Evolutionary conservation across 805 yeast genomes (phyloP), one percentile per base, ranked within the genome.

Genomic region (Candida gorgasii): DNA sequence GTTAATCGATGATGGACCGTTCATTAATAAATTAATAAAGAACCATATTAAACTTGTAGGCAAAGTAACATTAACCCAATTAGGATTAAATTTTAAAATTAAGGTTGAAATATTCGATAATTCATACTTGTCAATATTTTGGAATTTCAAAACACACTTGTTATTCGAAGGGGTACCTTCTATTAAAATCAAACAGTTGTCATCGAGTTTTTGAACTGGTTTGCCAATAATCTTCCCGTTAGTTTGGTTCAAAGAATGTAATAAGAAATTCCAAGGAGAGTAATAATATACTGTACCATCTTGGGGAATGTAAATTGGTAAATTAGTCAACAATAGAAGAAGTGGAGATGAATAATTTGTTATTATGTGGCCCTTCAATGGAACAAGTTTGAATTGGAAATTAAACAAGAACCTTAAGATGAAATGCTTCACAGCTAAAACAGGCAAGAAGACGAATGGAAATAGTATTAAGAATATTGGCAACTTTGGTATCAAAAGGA

Each of bases 121-220:
- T 3, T 56, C 44, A 29, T 54, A 54, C 14, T 40, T 46, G 16
- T 44, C 34, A 17, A 55, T 42, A 4, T 45, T 36, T 26, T 67
- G 65, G 42, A 86, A 76, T 3, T 88, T 80, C 47, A 90, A 69
- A 1, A 90, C 57, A 0, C 89, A 81, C 47, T 82, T 81, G 39
- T 95, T 93, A 57, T 90, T 92, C 0, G 96, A 80, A 0, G 96
- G 74, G 0, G 96, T 86, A 0, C 96, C 96, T 55, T 89, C 97
- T 2, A 83, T 72, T 44, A 89, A 79, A 19, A 43, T 37, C 22
- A 16, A 85, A 51, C 40, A 75, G 82, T 23, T 12, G 3, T 20
- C 12, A 5, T 28, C 28, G 15, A 38, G 20, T 22, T 38, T 38
- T 3, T 6, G 8, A 2, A 38, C 42, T 17, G 33, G 23, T 23